These are phyloP conservation scores for Hypoxylon perforatum DNA, from an alignment of 495 filamentous ascomycete species.

Conservation along the genomic window DNA sequence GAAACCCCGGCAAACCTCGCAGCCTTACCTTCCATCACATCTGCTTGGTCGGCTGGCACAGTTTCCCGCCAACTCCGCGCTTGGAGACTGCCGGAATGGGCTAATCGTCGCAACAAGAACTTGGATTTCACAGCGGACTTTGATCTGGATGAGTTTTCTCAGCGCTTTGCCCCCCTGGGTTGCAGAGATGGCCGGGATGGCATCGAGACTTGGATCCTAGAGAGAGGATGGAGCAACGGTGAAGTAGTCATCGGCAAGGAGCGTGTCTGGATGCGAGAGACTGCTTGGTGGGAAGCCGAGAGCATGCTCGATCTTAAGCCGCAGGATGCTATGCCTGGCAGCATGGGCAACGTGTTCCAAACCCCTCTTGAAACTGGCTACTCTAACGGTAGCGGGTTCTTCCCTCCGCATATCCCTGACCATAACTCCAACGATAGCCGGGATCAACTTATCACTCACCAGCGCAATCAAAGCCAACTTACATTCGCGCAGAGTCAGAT, in stretches of 20 bases:
- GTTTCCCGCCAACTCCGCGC: slow-evolving; percentile 92
- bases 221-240: slow-evolving; percentile 97
- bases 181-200: slow-evolving; percentile 92
- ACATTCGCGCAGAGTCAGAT: slow-evolving; percentile 68
- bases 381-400: slow-evolving; percentile 76
- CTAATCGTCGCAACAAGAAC: slow-evolving; percentile 87
- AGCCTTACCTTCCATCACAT: slow-evolving; percentile 66
- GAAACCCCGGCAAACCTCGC: slow-evolving; percentile 78
- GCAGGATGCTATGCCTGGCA: slow-evolving; percentile 46
- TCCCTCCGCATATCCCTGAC: slow-evolving; percentile 69
- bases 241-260: slow-evolving; percentile 91
- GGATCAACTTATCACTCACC: slow-evolving; percentile 73
- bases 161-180: slow-evolving; percentile 82
- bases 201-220: slow-evolving; percentile 93
- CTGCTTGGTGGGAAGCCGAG: slow-evolving; percentile 97
- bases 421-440: slow-evolving; percentile 72
- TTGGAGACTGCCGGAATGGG: slow-evolving; percentile 96
- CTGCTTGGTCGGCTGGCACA: slow-evolving; percentile 88
- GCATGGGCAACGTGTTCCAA: slow-evolving; percentile 61
- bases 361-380: slow-evolving; percentile 71
- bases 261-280: slow-evolving; percentile 94
- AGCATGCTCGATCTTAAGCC: slow-evolving; percentile 94
- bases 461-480: slow-evolving; percentile 65
- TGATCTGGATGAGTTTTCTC: slow-evolving; percentile 89
- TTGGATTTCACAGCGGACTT: slow-evolving; percentile 99